These are phyloP conservation scores for Ustilago nuda DNA, from an alignment of 1,284 basidiomycete species.

Conservation along the genomic window DNA sequence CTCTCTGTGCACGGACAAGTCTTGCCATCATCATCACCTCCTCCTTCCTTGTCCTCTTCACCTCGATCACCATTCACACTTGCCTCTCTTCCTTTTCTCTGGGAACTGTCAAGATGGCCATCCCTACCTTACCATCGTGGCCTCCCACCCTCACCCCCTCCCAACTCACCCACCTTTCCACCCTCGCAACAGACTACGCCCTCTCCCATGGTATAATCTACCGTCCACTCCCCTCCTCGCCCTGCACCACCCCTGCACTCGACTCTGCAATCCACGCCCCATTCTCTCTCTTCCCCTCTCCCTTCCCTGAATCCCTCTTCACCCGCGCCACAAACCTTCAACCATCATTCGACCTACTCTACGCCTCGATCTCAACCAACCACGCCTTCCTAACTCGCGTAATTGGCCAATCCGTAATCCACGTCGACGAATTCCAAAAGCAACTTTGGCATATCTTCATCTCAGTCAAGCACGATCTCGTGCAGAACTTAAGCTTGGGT, in stretches of 20 bases:
- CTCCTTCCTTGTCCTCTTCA: conserved; percentile 11
- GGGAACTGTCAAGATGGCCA: conserved; percentile 12
- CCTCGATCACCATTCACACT: background rate
- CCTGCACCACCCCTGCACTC: conserved; percentile 42
- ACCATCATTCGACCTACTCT: conserved; percentile 83
- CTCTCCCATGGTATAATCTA: conserved; percentile 86
- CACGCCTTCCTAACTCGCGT: conserved; percentile 82
- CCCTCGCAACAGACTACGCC: conserved; percentile 83
- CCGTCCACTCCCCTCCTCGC: conserved; percentile 74
- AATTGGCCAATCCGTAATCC: conserved; percentile 83
- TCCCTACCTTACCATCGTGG: conserved; percentile 72
- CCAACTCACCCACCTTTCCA: conserved; percentile 76
- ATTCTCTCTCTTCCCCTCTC: conserved; percentile 85
- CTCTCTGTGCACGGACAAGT: background rate
- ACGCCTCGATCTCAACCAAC: conserved; percentile 85
- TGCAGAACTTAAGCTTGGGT: conserved; percentile 84
- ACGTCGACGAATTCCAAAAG: conserved; percentile 87
- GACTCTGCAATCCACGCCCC: conserved; percentile 88
- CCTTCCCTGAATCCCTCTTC: conserved; percentile 83
- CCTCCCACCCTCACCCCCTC: conserved; percentile 77
- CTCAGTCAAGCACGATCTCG: conserved; percentile 70
- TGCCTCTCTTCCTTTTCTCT: background rate
- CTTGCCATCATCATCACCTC: conserved; percentile 3
- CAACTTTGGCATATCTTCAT: conserved; percentile 89
- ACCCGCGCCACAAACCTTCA: conserved; percentile 78